Evolutionary conservation across 2,329 filamentous ascomycete genomes (phyloP).

Genomic region (Colletotrichum costaricense): DNA sequence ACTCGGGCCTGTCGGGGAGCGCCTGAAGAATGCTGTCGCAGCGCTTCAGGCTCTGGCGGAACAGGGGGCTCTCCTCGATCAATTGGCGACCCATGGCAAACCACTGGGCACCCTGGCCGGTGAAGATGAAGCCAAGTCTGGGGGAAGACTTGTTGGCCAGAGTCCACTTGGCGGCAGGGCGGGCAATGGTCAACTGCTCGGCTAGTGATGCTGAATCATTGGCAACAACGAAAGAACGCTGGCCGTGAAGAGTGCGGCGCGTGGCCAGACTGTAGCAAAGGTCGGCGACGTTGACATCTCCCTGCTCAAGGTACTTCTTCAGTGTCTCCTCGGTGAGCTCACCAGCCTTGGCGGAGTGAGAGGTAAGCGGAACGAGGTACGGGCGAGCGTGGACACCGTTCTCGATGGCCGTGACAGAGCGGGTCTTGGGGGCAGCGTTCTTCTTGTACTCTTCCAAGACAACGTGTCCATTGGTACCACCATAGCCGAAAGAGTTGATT

Average conservation of each 20-base stretch:
- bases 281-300: constrained; percentile 35
- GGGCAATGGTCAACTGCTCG: constrained; percentile 35
- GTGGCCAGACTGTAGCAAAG: constrained; percentile 39
- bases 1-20: constrained; percentile 42
- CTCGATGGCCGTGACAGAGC: constrained; percentile 15
- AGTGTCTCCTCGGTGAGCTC: constrained; percentile 38
- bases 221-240: constrained; percentile 41
- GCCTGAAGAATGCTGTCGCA: constrained; percentile 43
- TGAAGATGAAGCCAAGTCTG: constrained; percentile 40
- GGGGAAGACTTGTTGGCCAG: constrained; percentile 35
- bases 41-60: constrained; percentile 41
- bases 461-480: constrained; percentile 40
- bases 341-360: constrained; percentile 38
- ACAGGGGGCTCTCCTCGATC: constrained; percentile 42
- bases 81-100: constrained; percentile 40
- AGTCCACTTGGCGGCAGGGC: constrained; percentile 37
- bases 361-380: constrained; percentile 39
- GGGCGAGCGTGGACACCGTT: constrained; percentile 37
- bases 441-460: background rate
- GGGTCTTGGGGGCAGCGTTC: background rate
- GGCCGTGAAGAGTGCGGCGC: constrained; percentile 38
- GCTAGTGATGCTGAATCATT: constrained; percentile 19
- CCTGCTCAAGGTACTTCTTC: constrained; percentile 32
- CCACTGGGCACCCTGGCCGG: constrained; percentile 44
- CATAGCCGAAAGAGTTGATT: constrained; percentile 51